Conservation (phyloP, 495 filamentous ascomycete species). For the Aspergillus leporis region DNA sequence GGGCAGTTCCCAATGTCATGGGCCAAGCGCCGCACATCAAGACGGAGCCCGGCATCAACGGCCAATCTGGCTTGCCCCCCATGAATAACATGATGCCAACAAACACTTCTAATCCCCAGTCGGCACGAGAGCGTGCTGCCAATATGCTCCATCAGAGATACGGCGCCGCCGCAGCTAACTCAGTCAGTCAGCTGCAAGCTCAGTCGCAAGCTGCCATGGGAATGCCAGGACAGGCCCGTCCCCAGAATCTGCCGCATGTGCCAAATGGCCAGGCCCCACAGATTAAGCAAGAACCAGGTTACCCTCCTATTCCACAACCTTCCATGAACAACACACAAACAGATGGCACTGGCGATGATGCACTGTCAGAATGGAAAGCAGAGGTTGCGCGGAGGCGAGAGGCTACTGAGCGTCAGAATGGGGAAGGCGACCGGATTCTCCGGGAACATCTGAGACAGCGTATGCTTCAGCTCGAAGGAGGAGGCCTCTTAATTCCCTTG, state of each 20-base stretch:
- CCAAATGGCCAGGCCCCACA: conserved; percentile 47
- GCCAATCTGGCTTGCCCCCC: conserved; percentile 41
- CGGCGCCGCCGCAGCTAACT: conserved; percentile 67
- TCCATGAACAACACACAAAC: conserved; percentile 57
- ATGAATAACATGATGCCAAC: conserved; percentile 39
- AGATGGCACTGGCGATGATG: conserved; percentile 66
- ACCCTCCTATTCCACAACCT: conserved; percentile 41
- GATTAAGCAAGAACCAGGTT: conserved; percentile 50
- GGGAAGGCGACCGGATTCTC: conserved; percentile 52
- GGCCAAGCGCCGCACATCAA: conserved; percentile 63
- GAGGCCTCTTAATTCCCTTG: conserved; percentile 76
- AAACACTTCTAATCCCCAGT: conserved; percentile 42
- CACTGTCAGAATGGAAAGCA: conserved; percentile 55
- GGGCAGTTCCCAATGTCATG: conserved; percentile 30
- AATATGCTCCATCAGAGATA: conserved; percentile 68
- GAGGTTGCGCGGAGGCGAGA: conserved; percentile 55
- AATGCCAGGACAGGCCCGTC: conserved; percentile 45
- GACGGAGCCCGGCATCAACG: conserved; percentile 65
- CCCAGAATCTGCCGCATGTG: conserved; percentile 38
- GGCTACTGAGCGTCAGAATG: conserved; percentile 63
- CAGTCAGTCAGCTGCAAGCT: conserved; percentile 64
- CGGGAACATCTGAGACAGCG: conserved; percentile 50
- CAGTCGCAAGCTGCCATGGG: conserved; percentile 38
- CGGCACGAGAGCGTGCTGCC: conserved; percentile 67
- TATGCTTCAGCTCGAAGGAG: conserved; percentile 71